phyloP scores from a whole-genome alignment of 2,329 filamentous ascomycete genomes.

The Penicillium sp. region DNA sequence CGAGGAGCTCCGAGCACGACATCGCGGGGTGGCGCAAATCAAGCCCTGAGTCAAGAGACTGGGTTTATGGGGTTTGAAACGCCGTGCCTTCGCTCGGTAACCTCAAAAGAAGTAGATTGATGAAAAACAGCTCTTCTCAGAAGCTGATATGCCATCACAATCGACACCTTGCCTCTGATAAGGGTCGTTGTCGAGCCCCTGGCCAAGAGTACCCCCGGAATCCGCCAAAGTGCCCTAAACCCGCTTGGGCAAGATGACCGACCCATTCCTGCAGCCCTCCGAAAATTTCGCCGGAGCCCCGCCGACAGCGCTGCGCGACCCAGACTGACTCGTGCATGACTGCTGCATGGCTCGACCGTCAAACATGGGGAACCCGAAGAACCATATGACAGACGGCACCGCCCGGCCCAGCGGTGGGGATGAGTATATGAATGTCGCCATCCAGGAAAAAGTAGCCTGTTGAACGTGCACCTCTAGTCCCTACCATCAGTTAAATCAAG shows the following conservation, averaged over 20 bases:
- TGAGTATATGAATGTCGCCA: constrained; percentile 13
- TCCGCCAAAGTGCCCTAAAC: constrained; percentile 1
- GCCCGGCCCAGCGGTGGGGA: not conserved
- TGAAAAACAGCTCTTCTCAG: not conserved
- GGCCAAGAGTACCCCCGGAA: not conserved
- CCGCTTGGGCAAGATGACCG: constrained; percentile 8
- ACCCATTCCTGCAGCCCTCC: constrained; percentile 16
- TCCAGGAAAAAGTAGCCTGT: not conserved
- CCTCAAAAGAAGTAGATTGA: not conserved
- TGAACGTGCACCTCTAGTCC: not conserved
- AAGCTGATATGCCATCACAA: not conserved
- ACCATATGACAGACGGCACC: constrained; percentile 1
- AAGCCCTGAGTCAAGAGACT: not conserved
- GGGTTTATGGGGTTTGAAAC: not conserved
- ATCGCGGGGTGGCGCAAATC: constrained; percentile 19
- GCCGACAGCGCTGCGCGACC: constrained; percentile 19
- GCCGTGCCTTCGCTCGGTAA: not conserved
- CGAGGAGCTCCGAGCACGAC: constrained; percentile 29
- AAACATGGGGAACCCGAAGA: not conserved
- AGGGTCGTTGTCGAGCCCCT: not conserved
- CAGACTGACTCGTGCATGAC: constrained; percentile 6
- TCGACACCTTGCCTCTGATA: not conserved
- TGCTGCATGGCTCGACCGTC: constrained; percentile 1
- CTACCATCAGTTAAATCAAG: not conserved
- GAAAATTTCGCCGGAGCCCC: constrained; percentile 35